Evolutionary conservation across 2,329 filamentous ascomycete genomes (phyloP).

Genomic region (Fusarium palustre): DNA sequence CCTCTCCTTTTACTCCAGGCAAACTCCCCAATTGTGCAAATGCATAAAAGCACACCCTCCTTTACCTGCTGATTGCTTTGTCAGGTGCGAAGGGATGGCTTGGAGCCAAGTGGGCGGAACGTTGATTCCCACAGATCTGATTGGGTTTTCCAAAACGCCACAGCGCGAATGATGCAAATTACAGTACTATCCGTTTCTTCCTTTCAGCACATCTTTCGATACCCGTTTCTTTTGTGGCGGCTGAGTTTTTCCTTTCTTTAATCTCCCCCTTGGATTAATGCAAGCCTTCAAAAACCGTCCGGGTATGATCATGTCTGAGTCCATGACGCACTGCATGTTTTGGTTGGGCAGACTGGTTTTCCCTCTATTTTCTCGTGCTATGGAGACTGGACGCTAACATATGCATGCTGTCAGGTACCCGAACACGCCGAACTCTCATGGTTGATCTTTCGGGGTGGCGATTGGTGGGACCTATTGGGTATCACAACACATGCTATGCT

Average conservation of each 20-base stretch:
- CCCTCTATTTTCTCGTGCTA: conserved; percentile 1
- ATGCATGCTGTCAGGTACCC: conserved; percentile 39
- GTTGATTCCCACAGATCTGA: neutral
- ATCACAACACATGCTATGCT: neutral
- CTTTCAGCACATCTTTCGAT: conserved; percentile 16
- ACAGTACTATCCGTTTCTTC: conserved; percentile 2
- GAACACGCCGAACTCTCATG: conserved; percentile 18
- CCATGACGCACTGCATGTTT: conserved; percentile 23
- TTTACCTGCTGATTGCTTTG: neutral
- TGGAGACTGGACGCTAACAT: conserved; percentile 17
- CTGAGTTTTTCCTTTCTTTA: conserved; percentile 27
- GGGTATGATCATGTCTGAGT: neutral
- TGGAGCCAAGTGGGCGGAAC: conserved; percentile 16
- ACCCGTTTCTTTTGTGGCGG: conserved; percentile 36
- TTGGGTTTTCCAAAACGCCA: conserved; percentile 29
- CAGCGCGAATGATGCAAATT: conserved; percentile 31
- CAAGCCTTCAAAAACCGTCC: neutral
- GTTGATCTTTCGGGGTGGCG: neutral
- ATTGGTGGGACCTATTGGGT: neutral
- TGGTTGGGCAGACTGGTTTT: neutral
- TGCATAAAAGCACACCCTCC: conserved; percentile 15
- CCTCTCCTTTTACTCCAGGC: conserved; percentile 2
- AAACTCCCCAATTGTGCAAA: conserved; percentile 9
- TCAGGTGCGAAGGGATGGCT: conserved; percentile 3
- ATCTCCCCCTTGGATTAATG: conserved; percentile 34